Base-by-base conservation (phyloP, 2,329 filamentous ascomycete species). In the Leptosphaerulina australis region DNA sequence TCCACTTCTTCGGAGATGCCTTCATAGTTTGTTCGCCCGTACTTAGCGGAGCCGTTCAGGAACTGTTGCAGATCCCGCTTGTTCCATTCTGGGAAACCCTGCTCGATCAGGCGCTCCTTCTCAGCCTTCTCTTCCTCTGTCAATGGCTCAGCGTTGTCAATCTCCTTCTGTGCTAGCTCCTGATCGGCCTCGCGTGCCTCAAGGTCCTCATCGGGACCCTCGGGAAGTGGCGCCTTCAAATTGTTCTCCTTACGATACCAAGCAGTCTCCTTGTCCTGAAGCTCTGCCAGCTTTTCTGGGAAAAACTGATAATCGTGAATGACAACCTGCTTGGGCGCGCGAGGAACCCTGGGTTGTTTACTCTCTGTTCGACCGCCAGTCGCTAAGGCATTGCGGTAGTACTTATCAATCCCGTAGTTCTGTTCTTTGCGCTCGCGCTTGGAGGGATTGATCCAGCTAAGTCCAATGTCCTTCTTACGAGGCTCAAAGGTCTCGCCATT, bases 261-360 rank as follows among this genome's bases (percentile, higher is more conserved):
- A 0, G 94, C 93, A 0, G 94, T 99, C 76, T 99, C 94, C 64
- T 93, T 90, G 58, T 99, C 94, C 71, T 99, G 94, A 6, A 99
- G 81, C 62, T 97, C 91, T 21, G 87, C 84, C 8, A 99, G 83
- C 34, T 87, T 83, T 0, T 86, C 80, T 0, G 93, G 92, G 73
- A 96, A 99, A 77, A 99, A 99, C 67, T 99, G 94, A 73, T 96
- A 97, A 73, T 99, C 94, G 66, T 97, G 92, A 30, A 96, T 88
- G 3, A 86, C 79, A 43, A 96, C 85, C 71, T 99, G 94, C 75
- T 95, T 96, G 0, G 94, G 94, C 8, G 94, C 91, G 47, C 92
- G 86, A n/a, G 94, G 95, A 15, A 94, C 90, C 75, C 96, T 96
- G 7, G 93, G 92, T 73, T 97, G 97, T 20, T 89, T 83, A 55